These are phyloP conservation scores for Microstroma glucosiphilum DNA, from an alignment of 1,284 basidiomycete genomes.

Conservation along the genomic window DNA sequence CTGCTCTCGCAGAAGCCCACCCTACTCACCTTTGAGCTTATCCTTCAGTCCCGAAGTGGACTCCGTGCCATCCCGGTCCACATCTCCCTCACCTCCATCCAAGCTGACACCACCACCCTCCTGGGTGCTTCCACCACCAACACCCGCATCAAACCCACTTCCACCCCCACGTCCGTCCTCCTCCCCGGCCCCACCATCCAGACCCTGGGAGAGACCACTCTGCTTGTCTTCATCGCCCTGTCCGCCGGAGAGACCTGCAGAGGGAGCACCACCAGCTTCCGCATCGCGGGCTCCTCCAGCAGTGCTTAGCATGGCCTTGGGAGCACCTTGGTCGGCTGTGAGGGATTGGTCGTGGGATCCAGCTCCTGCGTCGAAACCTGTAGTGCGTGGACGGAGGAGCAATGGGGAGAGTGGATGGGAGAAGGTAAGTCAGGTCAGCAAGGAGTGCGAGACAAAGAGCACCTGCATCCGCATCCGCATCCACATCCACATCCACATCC, in stretches of 20 bases:
- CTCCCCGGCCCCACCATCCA: not conserved
- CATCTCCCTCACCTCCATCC: constrained; percentile 1
- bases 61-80: not conserved
- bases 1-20: constrained; percentile 16
- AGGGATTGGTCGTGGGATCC: constrained; percentile 3
- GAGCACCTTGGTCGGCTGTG: not conserved
- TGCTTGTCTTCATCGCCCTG: not conserved
- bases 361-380: not conserved
- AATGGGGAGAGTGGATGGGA: not conserved
- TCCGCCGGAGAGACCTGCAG: constrained; percentile 3
- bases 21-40: constrained; percentile 1
- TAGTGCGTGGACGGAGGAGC: not conserved
- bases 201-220: not conserved
- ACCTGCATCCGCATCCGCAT: not conserved
- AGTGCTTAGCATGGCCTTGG: not conserved
- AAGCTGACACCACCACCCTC: not conserved
- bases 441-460: not conserved
- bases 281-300: not conserved
- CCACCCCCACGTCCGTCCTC: not conserved
- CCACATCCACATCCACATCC: too few relatives aligned
- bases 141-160: constrained; percentile 2
- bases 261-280: not conserved
- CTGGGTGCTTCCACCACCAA: not conserved
- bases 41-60: not conserved
- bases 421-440: not conserved